Evolutionary conservation across 2,329 filamentous ascomycete species (phyloP), one percentile per base, ranked within the genome.

Genomic region (Aspergillus quadrilineatus): DNA sequence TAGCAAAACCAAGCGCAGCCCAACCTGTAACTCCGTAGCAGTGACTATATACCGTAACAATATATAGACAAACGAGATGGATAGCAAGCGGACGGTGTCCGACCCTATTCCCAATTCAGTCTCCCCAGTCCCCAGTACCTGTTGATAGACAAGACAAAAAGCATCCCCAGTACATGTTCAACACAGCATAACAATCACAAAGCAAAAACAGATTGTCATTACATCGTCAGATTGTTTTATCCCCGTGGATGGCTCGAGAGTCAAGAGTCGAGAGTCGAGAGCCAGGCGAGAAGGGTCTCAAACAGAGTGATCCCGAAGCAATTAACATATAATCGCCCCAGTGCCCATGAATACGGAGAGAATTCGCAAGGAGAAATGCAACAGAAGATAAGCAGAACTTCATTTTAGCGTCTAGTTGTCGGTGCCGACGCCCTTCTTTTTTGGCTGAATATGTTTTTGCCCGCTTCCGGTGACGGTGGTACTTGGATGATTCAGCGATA

Each of bases 391-490:
- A 43, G 34, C 36, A 54, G 29, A 54, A 54, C 45, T 48, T 54
- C 36, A 43, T 43, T 59, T 65, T 56, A 29, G 41, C 28, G 39
- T 44, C 53, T 58, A 72, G 60, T 68, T 63, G 45, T 69, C 65
- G 26, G 70, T 73, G 28, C 70, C 70, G 36, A 73, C 70, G 37
- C 70, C 70, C 67, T 73, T 73, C 69, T 73, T 73, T 67, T 72
- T 72, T 55, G 69, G 69, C 60, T 73, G 69, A 43, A 73, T 71
- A 67, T 72, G 68, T 67, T 72, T 71, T 64, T 71, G 69, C 30
- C 69, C 70, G 50, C 58, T 58, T 9, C 64, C 64, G 1, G 52
- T 53, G 4, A 57, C 58, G 43, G 60, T 60, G 34, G 53, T 60
- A 30, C 48, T 58, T 61, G 65, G 67, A 12, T 59, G 67, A 8